These are phyloP conservation scores for Xylona heveae DNA, from an alignment of 495 filamentous ascomycete genomes.

Conservation along the genomic window DNA sequence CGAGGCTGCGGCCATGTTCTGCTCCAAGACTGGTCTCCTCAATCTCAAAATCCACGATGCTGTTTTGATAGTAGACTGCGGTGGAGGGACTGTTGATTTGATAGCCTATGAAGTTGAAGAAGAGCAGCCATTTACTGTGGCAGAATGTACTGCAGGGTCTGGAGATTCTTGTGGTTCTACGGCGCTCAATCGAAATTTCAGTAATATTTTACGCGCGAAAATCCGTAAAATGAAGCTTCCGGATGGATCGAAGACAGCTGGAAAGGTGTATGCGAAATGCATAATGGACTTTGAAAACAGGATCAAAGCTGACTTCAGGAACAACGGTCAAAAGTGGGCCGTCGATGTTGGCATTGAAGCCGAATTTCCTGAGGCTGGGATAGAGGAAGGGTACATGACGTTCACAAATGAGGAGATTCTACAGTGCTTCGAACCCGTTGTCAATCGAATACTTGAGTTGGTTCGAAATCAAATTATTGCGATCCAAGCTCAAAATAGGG, in stretches of 20 bases:
- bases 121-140: conserved; percentile 51
- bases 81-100: conserved; percentile 54
- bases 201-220: conserved; percentile 53
- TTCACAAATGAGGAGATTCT: conserved; percentile 64
- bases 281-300: conserved; percentile 68
- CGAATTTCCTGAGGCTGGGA: conserved; percentile 55
- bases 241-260: conserved; percentile 52
- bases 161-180: conserved; percentile 58
- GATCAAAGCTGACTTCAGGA: conserved; percentile 64
- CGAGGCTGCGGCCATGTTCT: conserved; percentile 53
- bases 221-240: conserved; percentile 63
- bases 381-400: conserved; percentile 66
- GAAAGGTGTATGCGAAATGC: conserved; percentile 56
- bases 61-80: conserved; percentile 54
- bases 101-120: conserved; percentile 63
- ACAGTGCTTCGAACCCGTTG: conserved; percentile 59
- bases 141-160: conserved; percentile 54
- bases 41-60: conserved; percentile 58
- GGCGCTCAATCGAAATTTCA: conserved; percentile 54
- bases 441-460: conserved; percentile 52
- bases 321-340: conserved; percentile 61
- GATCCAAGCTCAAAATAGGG: conserved; percentile 53
- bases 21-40: conserved; percentile 49
- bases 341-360: conserved; percentile 60
- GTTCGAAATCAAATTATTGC: conserved; percentile 61